Percentiles rank a stretch among this genome's conserved stretches.
These are phyloP conservation scores for Coemansia sp. DNA, from an alignment of 192 early-diverging fungal species.

Conservation along the genomic window DNA sequence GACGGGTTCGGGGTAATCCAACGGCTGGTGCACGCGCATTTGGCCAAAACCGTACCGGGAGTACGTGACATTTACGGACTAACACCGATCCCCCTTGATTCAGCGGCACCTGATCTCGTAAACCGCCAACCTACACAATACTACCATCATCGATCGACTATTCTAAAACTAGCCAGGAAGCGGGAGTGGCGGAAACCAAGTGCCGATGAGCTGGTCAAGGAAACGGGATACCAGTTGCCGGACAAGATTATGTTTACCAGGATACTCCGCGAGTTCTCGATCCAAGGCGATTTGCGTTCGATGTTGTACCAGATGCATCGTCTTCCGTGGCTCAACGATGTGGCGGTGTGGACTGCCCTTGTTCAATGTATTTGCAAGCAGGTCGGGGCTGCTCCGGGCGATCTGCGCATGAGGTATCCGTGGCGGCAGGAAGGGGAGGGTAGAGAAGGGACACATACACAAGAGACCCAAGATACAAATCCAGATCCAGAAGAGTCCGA, in stretches of 20 bases:
- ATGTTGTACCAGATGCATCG: conserved; percentile 29
- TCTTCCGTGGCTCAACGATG: conserved; percentile 14
- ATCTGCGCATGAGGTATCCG: conserved; percentile 9
- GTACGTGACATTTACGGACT: conserved; percentile 17
- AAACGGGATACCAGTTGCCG: too few species aligned
- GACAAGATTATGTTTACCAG: conserved; percentile 16
- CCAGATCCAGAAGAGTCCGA: too few species aligned
- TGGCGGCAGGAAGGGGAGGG: too few species aligned
- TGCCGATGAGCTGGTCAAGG: background rate
- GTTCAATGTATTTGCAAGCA: conserved; percentile 27
- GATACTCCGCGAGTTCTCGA: conserved; percentile 22
- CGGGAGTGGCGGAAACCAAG: too few species aligned
- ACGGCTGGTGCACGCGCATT: conserved; percentile 15
- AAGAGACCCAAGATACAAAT: too few species aligned
- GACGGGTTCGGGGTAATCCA: conserved; percentile 12
- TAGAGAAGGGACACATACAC: too few species aligned
- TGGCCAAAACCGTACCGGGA: conserved; percentile 8
- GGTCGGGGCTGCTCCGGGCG: background rate
- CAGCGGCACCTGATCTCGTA: background rate
- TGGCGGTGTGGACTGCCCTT: conserved; percentile 24
- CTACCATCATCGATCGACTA: conserved; percentile 8
- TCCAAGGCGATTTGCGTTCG: conserved; percentile 16
- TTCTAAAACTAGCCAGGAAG: conserved; percentile 12
- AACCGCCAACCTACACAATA: background rate
- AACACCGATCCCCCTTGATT: background rate